These are phyloP conservation scores for Rauvolfia tetraphylla DNA, from an alignment of 257 asterid species.

Conservation along the genomic window DNA sequence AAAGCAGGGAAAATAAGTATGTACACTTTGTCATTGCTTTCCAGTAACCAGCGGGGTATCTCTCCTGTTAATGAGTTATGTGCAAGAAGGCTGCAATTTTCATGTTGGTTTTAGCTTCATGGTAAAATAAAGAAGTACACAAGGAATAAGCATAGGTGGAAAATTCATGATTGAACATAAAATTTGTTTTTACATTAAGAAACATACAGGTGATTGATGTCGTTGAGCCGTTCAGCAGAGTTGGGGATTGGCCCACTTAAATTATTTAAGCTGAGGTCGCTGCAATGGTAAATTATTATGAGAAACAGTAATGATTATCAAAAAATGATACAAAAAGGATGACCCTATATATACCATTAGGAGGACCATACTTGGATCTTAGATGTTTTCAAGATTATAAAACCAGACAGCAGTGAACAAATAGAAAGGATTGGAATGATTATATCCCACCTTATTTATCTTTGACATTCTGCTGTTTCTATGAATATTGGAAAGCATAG, in stretches of 20 bases:
- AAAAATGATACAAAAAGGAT: neutral
- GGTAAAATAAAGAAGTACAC: neutral
- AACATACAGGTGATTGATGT: constrained; percentile 39
- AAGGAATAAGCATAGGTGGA: neutral
- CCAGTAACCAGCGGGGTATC: constrained; percentile 55
- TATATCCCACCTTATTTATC: neutral
- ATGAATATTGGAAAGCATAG: neutral
- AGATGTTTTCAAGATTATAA: neutral
- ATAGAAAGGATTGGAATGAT: neutral
- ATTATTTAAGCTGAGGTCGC: constrained; percentile 83
- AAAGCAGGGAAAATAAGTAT: constrained; percentile 23
- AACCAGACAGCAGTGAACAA: neutral
- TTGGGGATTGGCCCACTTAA: constrained; percentile 53
- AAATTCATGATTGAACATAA: neutral
- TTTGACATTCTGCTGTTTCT: neutral
- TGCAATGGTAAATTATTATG: constrained; percentile 31
- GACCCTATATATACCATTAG: neutral
- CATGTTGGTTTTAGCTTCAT: neutral
- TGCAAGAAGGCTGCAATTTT: constrained; percentile 55
- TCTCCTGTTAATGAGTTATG: constrained; percentile 66
- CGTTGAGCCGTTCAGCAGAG: constrained; percentile 20
- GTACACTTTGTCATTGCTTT: constrained; percentile 42
- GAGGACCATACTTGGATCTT: neutral
- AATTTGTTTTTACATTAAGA: constrained; percentile 4
- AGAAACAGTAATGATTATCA: constrained; percentile 1